These are phyloP conservation scores for Pichia sp. DNA, from an alignment of 1,139 yeast species.

Conservation along the genomic window DNA sequence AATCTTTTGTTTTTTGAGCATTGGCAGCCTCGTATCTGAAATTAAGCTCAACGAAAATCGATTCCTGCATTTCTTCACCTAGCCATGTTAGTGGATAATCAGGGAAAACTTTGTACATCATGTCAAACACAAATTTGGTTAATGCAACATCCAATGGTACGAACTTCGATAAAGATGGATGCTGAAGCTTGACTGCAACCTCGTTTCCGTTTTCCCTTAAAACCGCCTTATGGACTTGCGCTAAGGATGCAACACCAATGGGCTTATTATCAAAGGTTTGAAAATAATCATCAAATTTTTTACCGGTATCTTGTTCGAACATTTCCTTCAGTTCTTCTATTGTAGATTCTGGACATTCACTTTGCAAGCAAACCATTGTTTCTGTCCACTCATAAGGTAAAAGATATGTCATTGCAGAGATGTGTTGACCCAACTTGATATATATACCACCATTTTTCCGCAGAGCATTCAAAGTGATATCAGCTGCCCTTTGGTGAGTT, in stretches of 20 bases:
- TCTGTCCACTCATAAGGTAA: conserved; percentile 93
- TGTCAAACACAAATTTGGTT: conserved; percentile 69
- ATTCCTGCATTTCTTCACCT: conserved; percentile 82
- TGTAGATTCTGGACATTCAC: conserved; percentile 80
- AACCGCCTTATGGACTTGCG: conserved; percentile 86
- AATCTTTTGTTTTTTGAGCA: conserved; percentile 61
- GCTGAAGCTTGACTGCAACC: conserved; percentile 94
- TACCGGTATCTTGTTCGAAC: conserved; percentile 65
- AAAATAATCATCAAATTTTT: conserved; percentile 61
- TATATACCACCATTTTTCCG: conserved; percentile 88
- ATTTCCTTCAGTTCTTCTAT: conserved; percentile 61
- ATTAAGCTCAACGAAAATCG: conserved; percentile 85
- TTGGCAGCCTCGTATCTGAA: conserved; percentile 83
- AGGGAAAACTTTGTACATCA: conserved; percentile 79
- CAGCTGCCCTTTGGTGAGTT: conserved; percentile 74
- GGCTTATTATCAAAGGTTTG: conserved; percentile 66
- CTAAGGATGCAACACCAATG: conserved; percentile 91
- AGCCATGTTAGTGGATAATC: conserved; percentile 93
- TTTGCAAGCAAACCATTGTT: conserved; percentile 91
- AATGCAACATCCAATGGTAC: conserved; percentile 84
- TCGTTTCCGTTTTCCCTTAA: conserved; percentile 56
- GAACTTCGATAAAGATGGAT: conserved; percentile 80
- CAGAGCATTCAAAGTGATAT: conserved; percentile 71
- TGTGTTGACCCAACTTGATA: conserved; percentile 91
- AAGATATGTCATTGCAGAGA: conserved; percentile 85